These are phyloP conservation scores for Cystofilobasidium ferigula DNA, from an alignment of 768 basidiomycete species.

Conservation along the genomic window DNA sequence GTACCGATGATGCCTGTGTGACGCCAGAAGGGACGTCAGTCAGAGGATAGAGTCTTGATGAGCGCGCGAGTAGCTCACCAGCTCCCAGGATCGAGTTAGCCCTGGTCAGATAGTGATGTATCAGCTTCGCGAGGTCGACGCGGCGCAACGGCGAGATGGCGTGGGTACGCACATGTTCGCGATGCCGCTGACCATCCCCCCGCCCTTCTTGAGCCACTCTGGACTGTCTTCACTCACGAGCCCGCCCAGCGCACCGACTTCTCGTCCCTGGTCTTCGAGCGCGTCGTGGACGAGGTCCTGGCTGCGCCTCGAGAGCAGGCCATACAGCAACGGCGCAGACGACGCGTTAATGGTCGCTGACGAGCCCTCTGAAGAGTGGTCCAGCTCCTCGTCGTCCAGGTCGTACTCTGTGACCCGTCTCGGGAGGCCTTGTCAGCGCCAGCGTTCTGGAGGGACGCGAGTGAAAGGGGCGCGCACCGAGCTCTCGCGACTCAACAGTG, in stretches of 20 bases:
- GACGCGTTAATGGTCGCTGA: conserved; percentile 33
- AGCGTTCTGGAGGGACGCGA: neutral
- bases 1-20: conserved; percentile 60
- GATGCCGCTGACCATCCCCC: conserved; percentile 44
- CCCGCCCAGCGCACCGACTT: conserved; percentile 29
- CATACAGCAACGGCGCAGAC: conserved; percentile 58
- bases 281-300: conserved; percentile 31
- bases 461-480: conserved; percentile 48
- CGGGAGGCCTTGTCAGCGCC: too few relatives aligned
- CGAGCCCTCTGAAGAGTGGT: conserved; percentile 16
- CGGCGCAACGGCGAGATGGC: conserved; percentile 42
- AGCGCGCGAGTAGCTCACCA: conserved; percentile 28
- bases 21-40: neutral
- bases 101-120: conserved; percentile 56
- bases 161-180: conserved; percentile 63
- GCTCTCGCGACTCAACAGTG: conserved; percentile 63
- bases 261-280: neutral
- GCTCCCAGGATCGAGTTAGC: conserved; percentile 92
- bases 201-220: conserved; percentile 35
- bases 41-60: conserved; percentile 9
- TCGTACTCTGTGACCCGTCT: conserved; percentile 55
- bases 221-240: conserved; percentile 27
- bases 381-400: conserved; percentile 65
- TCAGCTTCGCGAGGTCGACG: neutral
- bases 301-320: conserved; percentile 55